A percentile compares a stretch with the other conserved stretches of the same genome.
Conservation (phyloP, 345 rosid species). For the Draba incana region DNA sequence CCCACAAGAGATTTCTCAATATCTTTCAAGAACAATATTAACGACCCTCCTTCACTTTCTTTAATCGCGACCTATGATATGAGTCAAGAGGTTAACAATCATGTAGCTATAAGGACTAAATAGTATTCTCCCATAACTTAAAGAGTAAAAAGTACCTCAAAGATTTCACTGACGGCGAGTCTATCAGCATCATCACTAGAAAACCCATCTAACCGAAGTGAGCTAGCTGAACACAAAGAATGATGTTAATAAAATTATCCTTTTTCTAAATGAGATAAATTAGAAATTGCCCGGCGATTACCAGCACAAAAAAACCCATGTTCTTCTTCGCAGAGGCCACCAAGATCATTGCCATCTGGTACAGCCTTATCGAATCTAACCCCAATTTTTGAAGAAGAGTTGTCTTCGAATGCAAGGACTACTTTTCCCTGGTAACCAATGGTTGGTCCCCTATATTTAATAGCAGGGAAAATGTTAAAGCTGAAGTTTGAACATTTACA, state of each 20-base stretch:
- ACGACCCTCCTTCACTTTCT: conserved; percentile 72
- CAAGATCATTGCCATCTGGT: conserved; percentile 91
- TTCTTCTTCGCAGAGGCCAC: conserved; percentile 89
- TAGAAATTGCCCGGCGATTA: conserved; percentile 34
- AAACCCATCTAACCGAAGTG: conserved; percentile 79
- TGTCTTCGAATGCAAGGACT: conserved; percentile 89
- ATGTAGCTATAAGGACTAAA: conserved; percentile 21
- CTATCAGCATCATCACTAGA: conserved; percentile 82
- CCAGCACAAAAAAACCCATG: conserved; percentile 95
- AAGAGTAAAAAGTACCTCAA: conserved; percentile 61
- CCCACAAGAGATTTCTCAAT: conserved; percentile 83
- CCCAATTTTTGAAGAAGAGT: conserved; percentile 83
- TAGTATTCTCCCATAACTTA: conserved; percentile 19
- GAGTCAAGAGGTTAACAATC: conserved; percentile 25
- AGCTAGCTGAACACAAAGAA: conserved; percentile 56
- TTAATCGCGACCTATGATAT: conserved; percentile 62
- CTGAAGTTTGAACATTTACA: background rate
- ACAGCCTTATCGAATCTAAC: conserved; percentile 90
- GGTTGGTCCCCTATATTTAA: conserved; percentile 68
- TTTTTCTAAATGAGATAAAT: conserved; percentile 2
- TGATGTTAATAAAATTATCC: conserved; percentile 8
- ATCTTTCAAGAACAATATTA: conserved; percentile 87
- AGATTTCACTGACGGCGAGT: conserved; percentile 80
- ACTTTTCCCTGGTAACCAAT: conserved; percentile 88
- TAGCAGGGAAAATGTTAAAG: conserved; percentile 2